Percentiles rank a stretch among this genome's conserved stretches.
phyloP scores from a whole-genome alignment of 805 yeast species.

The Candida coquimbonensis region DNA sequence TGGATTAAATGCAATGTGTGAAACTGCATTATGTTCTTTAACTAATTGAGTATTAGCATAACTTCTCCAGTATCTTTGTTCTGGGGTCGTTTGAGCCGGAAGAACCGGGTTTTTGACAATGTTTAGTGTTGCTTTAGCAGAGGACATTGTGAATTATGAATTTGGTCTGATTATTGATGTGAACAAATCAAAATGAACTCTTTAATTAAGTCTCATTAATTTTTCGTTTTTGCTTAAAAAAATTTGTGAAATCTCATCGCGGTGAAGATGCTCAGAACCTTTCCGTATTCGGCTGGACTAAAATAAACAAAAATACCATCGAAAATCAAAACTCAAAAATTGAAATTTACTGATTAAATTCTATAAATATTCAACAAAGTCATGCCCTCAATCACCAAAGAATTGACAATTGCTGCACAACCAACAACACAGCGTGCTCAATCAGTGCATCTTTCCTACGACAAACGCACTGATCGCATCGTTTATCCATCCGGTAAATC shows the following conservation, averaged over 20 bases:
- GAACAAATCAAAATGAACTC: too few relatives aligned
- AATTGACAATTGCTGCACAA: constrained; percentile 57
- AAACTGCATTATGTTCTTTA: constrained; percentile 88
- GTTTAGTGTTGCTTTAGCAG: constrained; percentile 56
- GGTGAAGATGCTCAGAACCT: not conserved
- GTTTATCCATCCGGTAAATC: constrained; percentile 79
- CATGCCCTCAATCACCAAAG: constrained; percentile 19
- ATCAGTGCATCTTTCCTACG: constrained; percentile 70
- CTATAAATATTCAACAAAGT: not conserved
- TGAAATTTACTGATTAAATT: not conserved
- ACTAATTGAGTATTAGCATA: constrained; percentile 80
- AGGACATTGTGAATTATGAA: constrained; percentile 49
- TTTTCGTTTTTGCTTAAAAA: not conserved
- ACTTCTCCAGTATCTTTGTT: constrained; percentile 90
- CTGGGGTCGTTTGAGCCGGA: constrained; percentile 84
- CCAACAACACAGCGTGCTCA: constrained; percentile 73
- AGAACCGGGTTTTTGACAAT: constrained; percentile 66
- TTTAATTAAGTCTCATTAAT: too few relatives aligned
- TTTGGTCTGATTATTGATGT: not conserved
- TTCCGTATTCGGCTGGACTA: too few relatives aligned
- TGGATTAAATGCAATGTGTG: constrained; percentile 84
- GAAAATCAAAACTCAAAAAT: not conserved
- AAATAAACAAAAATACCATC: not conserved
- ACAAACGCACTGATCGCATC: constrained; percentile 56
- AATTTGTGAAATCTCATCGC: not conserved